Percentiles rank a stretch among this genome's conserved stretches.
Conservation (phyloP, 352 stramenopile species). For the Phytophthora sojae region DNA sequence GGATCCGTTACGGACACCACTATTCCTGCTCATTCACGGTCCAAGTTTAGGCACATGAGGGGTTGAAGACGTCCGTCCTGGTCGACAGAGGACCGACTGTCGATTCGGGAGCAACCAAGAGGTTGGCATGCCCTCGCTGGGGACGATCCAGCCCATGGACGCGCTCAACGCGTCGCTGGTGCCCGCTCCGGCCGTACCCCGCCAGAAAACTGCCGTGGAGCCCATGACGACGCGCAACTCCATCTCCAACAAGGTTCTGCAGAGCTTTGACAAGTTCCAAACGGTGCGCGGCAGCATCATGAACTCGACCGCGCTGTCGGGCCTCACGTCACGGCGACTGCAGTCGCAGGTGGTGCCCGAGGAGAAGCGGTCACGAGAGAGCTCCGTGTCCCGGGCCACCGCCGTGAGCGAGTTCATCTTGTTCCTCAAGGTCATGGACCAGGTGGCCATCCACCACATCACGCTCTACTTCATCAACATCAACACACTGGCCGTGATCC, state of each 20-base stretch:
- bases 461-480: conserved; percentile 89
- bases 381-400: conserved; percentile 56
- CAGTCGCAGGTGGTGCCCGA: conserved; percentile 51
- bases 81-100: conserved; percentile 1
- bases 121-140: conserved; percentile 25
- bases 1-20: conserved; percentile 26
- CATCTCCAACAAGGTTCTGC: conserved; percentile 48
- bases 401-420: conserved; percentile 78
- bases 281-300: conserved; percentile 28
- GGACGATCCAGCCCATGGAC: conserved; percentile 44
- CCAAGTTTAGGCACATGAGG: background rate
- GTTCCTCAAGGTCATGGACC: conserved; percentile 85
- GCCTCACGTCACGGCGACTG: conserved; percentile 35
- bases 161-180: conserved; percentile 42
- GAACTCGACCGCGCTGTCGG: conserved; percentile 29
- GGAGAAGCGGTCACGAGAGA: conserved; percentile 57
- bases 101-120: background rate
- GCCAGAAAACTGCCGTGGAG: conserved; percentile 41
- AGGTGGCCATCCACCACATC: conserved; percentile 81
- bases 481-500: conserved; percentile 67
- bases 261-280: conserved; percentile 36
- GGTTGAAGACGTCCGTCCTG: background rate
- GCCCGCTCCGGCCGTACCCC: conserved; percentile 28
- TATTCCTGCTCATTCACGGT: conserved; percentile 12
- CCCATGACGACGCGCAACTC: conserved; percentile 52